Percentiles rank a stretch among this genome's conserved stretches.
These are phyloP conservation scores for Chrysanthemum lavandulifolium DNA, from an alignment of 129 eudicot genomes.

Conservation along the genomic window DNA sequence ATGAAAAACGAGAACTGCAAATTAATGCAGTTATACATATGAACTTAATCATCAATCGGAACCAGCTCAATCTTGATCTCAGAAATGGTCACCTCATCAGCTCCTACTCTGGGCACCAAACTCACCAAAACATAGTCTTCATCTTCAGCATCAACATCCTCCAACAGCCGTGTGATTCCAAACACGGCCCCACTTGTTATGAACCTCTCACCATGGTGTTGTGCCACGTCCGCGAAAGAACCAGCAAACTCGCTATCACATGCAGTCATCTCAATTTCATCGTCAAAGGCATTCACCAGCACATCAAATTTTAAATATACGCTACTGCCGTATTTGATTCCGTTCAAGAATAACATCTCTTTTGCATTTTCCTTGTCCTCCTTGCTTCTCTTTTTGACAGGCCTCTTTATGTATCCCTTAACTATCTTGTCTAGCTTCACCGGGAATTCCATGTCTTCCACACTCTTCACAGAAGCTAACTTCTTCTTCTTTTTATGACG, in stretches of 20 bases:
- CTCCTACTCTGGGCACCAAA: slow-evolving; percentile 16
- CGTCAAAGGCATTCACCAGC: slow-evolving; percentile 38
- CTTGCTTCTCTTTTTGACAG: slow-evolving; percentile 34
- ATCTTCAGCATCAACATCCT: slow-evolving; percentile 31
- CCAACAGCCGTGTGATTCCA: slow-evolving; percentile 46
- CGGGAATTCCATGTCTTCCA: slow-evolving; percentile 24
- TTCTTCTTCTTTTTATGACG: slow-evolving; percentile 6
- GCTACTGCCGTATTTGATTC: slow-evolving; percentile 32
- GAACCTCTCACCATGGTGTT: slow-evolving; percentile 5
- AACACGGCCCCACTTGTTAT: slow-evolving; percentile 23
- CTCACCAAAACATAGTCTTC: slow-evolving; percentile 30
- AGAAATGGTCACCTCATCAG: slow-evolving; percentile 7
- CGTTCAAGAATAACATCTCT: slow-evolving; percentile 40
- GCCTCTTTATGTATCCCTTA: slow-evolving; percentile 40
- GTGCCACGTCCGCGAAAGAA: slow-evolving; percentile 37
- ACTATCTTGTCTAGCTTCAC: slow-evolving; percentile 30
- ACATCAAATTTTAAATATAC: slow-evolving; percentile 41
- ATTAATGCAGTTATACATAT: too few relatives aligned
- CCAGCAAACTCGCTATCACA: slow-evolving; percentile 61
- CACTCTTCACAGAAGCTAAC: not conserved
- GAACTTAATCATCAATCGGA: too few relatives aligned
- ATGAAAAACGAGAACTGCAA: too few relatives aligned
- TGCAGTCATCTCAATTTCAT: slow-evolving; percentile 29
- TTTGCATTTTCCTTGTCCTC: slow-evolving; percentile 34
- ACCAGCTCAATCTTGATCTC: slow-evolving; percentile 17